phyloP scores from a whole-genome alignment of 768 basidiomycete species.

The Suillus brevipes region DNA sequence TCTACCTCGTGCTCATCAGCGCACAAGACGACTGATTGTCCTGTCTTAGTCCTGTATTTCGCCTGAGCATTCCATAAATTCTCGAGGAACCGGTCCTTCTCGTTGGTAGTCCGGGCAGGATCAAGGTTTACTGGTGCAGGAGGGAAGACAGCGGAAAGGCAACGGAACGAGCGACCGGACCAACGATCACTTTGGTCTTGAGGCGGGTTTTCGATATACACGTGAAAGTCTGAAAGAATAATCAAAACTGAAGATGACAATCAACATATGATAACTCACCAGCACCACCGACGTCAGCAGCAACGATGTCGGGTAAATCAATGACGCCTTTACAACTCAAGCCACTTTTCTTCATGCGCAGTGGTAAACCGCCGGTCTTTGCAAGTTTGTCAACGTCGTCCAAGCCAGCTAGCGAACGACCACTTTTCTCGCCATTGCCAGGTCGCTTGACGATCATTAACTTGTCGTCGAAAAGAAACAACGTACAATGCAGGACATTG shows the following conservation, averaged over 20 bases:
- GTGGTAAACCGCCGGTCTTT: slow-evolving; percentile 60
- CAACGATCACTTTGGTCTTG: slow-evolving; percentile 82
- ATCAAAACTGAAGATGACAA: neutral
- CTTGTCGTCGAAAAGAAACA: slow-evolving; percentile 95
- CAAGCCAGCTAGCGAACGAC: slow-evolving; percentile 68
- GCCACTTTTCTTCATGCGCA: slow-evolving; percentile 71
- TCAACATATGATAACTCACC: slow-evolving; percentile 47
- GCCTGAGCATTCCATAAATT: slow-evolving; percentile 91
- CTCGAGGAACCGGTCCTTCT: slow-evolving; percentile 83
- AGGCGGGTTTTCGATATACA: slow-evolving; percentile 83
- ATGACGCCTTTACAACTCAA: slow-evolving; percentile 84
- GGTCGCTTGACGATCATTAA: slow-evolving; percentile 88
- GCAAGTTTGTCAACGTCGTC: slow-evolving; percentile 76
- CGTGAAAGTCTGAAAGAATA: slow-evolving; percentile 66
- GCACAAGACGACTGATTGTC: slow-evolving; percentile 71
- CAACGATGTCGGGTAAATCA: slow-evolving; percentile 81
- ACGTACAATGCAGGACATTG: slow-evolving; percentile 72
- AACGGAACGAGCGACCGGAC: slow-evolving; percentile 84
- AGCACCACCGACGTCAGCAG: slow-evolving; percentile 81
- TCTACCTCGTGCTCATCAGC: slow-evolving; percentile 80
- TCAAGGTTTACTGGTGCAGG: slow-evolving; percentile 67
- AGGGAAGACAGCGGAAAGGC: slow-evolving; percentile 75
- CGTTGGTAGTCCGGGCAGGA: slow-evolving; percentile 57
- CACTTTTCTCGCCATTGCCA: slow-evolving; percentile 72
- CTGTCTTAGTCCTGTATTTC: slow-evolving; percentile 67